These are phyloP conservation scores for Cercospora citrullina DNA, from an alignment of 2,329 filamentous ascomycete genomes.

Conservation along the genomic window DNA sequence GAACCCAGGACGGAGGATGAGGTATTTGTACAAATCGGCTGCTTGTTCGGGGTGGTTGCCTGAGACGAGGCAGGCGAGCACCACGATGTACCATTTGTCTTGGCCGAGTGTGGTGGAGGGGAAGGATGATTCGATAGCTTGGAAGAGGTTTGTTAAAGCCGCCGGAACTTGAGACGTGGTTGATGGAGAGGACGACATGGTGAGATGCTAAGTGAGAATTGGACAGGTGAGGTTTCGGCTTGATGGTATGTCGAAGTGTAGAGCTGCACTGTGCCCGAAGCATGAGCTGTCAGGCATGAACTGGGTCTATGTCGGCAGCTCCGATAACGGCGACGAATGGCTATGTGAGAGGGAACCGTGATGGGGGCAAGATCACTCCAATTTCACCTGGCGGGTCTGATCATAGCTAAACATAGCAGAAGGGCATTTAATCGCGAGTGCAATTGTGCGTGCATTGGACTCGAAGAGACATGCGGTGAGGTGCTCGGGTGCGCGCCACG, in stretches of 20 bases:
- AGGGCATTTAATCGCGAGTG: not conserved
- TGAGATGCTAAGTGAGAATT: not conserved
- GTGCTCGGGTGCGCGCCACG: not conserved
- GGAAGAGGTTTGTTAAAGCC: not conserved
- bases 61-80: slow-evolving; percentile 50
- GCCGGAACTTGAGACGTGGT: not conserved
- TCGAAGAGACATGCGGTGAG: not conserved
- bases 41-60: slow-evolving; percentile 54
- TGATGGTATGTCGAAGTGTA: not conserved
- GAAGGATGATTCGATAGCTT: slow-evolving; percentile 45
- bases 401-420: not conserved
- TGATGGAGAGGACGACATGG: not conserved
- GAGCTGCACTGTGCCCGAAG: not conserved
- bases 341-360: not conserved
- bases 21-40: slow-evolving; percentile 57
- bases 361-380: not conserved
- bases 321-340: not conserved
- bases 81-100: slow-evolving; percentile 46
- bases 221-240: not conserved
- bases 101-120: slow-evolving; percentile 45
- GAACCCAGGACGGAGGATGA: slow-evolving; percentile 53
- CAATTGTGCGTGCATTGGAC: not conserved
- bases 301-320: not conserved
- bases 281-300: not conserved
- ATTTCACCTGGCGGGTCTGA: not conserved